Evolutionary conservation across 2,329 filamentous ascomycete genomes (phyloP).

Genomic region (Thielaviopsis populi): DNA sequence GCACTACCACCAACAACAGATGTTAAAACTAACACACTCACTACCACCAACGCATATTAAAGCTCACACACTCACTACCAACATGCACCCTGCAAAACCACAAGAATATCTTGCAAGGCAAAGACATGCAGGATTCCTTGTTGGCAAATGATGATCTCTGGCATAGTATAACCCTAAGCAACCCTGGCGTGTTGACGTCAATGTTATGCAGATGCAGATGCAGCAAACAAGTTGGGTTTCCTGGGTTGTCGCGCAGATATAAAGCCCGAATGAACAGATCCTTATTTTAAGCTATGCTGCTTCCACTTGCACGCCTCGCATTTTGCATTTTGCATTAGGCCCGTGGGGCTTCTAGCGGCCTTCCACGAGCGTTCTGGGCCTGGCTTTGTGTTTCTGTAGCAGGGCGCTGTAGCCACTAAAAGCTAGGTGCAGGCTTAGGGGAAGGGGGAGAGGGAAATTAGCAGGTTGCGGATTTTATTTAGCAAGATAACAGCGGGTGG

Average conservation of each 20-base stretch:
- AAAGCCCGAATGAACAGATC: neutral
- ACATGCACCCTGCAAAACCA: no score
- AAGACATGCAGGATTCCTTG: conserved; percentile 1
- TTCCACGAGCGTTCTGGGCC: neutral
- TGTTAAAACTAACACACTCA: no score
- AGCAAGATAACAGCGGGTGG: neutral
- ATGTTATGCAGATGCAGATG: no score
- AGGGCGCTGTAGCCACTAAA: neutral
- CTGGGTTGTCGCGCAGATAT: no score
- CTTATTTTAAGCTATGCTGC: neutral
- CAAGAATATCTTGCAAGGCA: neutral
- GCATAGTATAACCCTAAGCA: neutral
- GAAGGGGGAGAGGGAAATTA: no score
- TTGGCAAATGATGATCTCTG: neutral
- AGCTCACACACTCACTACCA: no score
- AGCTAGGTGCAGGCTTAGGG: neutral
- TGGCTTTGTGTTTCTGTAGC: neutral
- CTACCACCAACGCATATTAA: no score
- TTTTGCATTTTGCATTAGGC: no score
- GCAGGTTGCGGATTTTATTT: neutral
- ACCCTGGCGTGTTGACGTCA: no score
- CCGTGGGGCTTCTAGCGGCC: conserved; percentile 5
- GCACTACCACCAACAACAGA: no score
- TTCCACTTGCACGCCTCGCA: no score
- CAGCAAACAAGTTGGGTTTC: no score